Conservation (phyloP, 202 grass and related monocot genomes). For the Bolboschoenoplectus hybrid region DNA sequence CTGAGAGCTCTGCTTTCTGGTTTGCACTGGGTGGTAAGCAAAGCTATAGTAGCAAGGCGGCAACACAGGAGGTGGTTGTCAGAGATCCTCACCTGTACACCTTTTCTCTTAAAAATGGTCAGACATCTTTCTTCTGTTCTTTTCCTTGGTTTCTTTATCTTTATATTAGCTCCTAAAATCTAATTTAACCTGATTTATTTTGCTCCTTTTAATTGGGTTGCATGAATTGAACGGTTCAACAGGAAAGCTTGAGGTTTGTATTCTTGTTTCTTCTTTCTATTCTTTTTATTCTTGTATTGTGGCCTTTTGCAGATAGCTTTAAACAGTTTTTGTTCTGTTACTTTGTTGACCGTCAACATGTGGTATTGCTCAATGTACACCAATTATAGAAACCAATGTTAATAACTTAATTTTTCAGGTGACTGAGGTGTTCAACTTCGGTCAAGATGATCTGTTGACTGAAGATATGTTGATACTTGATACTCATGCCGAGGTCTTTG, state of each 20-base stretch:
- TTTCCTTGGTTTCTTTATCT: slow-evolving; percentile 35
- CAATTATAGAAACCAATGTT: neutral
- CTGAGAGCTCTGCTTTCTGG: slow-evolving; percentile 98
- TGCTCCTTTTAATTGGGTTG: slow-evolving; percentile 43
- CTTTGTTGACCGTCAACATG: slow-evolving; percentile 39
- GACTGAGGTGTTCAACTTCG: slow-evolving; percentile 92
- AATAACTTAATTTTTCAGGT: slow-evolving; percentile 53
- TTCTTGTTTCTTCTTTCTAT: slow-evolving; percentile 30
- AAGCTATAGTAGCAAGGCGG: slow-evolving; percentile 66
- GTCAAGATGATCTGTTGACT: slow-evolving; percentile 98
- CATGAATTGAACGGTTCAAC: slow-evolving; percentile 44
- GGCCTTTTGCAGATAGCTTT: slow-evolving; percentile 2
- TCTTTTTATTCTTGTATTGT: slow-evolving; percentile 3
- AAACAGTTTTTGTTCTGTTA: slow-evolving; percentile 26
- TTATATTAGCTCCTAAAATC: slow-evolving; percentile 13
- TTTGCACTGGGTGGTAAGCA: slow-evolving; percentile 97
- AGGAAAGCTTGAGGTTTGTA: slow-evolving; percentile 81
- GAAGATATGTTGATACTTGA: slow-evolving; percentile 96
- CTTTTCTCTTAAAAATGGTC: slow-evolving; percentile 80
- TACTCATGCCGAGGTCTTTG: slow-evolving; percentile 83
- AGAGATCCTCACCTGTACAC: slow-evolving; percentile 92
- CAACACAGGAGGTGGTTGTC: slow-evolving; percentile 55
- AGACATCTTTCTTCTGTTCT: slow-evolving; percentile 42
- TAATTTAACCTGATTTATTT: slow-evolving; percentile 39
- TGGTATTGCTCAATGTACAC: slow-evolving; percentile 28